Conservation (phyloP, 306 rosid species). For the Biancaea sappan region DNA sequence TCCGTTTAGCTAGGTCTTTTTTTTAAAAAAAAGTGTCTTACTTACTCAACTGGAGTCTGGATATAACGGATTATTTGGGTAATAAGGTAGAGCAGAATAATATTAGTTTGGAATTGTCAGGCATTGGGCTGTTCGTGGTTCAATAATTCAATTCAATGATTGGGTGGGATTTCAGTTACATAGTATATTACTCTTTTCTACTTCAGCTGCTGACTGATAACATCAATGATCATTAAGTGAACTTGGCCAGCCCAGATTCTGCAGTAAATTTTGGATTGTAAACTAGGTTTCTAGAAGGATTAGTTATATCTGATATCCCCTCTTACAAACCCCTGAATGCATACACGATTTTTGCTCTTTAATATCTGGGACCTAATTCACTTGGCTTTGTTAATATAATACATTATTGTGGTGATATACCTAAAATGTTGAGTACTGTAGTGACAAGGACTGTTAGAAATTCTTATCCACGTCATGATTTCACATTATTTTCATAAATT, state of each 20-base stretch:
- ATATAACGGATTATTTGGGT: too few relatives aligned
- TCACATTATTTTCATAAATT: not conserved
- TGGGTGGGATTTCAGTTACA: too few relatives aligned
- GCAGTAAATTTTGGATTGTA: not conserved
- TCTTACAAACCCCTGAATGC: not conserved
- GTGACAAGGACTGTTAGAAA: not conserved
- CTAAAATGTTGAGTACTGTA: not conserved
- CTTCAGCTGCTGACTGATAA: too few relatives aligned
- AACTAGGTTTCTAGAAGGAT: not conserved
- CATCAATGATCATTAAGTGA: not conserved
- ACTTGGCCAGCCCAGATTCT: not conserved
- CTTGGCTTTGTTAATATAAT: not conserved
- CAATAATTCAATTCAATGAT: too few relatives aligned
- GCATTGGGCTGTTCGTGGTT: too few relatives aligned
- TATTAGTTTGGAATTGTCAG: too few relatives aligned
- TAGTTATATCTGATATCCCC: not conserved
- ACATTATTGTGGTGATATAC: not conserved
- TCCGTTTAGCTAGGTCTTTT: too few relatives aligned
- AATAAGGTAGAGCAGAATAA: too few relatives aligned
- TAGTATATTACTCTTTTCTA: too few relatives aligned
- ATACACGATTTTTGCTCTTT: not conserved
- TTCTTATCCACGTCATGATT: slow-evolving; percentile 1
- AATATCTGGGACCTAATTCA: slow-evolving; percentile 9
- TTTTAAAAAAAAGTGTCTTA: too few relatives aligned
- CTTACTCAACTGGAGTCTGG: too few relatives aligned